phyloP scores from a whole-genome alignment of 2,329 filamentous ascomycete species.

The Graphilbum sp. region DNA sequence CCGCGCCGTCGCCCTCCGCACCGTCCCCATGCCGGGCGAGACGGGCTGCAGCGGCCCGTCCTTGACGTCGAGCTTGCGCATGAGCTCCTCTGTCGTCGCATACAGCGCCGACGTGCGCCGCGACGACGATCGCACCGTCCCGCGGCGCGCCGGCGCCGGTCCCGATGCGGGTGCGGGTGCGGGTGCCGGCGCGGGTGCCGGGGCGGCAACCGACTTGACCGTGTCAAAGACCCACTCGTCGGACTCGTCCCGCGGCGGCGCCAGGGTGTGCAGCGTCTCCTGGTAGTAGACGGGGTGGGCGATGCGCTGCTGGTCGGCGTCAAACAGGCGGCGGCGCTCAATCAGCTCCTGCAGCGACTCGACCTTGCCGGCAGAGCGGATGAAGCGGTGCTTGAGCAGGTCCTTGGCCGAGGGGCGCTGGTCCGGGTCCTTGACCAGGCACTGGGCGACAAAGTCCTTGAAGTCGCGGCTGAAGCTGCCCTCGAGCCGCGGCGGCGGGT shows the following conservation, averaged over 20 bases:
- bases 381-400: constrained; percentile 74
- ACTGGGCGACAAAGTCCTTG: constrained; percentile 83
- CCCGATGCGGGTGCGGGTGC: too few species aligned
- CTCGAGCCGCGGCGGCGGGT: constrained; percentile 67
- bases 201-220: constrained; percentile 42
- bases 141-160: constrained; percentile 38
- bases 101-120: constrained; percentile 41
- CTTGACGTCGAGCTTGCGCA: constrained; percentile 44
- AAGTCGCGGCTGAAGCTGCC: constrained; percentile 80
- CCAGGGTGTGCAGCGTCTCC: constrained; percentile 66
- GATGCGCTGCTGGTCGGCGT: constrained; percentile 53
- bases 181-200: too few species aligned
- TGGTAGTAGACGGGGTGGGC: constrained; percentile 77
- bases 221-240: constrained; percentile 97
- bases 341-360: constrained; percentile 81
- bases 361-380: constrained; percentile 71
- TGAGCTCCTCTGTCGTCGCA: constrained; percentile 40
- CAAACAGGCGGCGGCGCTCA: constrained; percentile 65
- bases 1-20: constrained; percentile 42
- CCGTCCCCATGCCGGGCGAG: constrained; percentile 36
- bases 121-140: constrained; percentile 28
- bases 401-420: constrained; percentile 72
- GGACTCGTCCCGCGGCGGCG: constrained; percentile 47
- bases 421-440: constrained; percentile 83
- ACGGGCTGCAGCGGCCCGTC: constrained; percentile 41